These are phyloP conservation scores for Fusarium sp. DNA, from an alignment of 2,329 filamentous ascomycete species.

Conservation along the genomic window DNA sequence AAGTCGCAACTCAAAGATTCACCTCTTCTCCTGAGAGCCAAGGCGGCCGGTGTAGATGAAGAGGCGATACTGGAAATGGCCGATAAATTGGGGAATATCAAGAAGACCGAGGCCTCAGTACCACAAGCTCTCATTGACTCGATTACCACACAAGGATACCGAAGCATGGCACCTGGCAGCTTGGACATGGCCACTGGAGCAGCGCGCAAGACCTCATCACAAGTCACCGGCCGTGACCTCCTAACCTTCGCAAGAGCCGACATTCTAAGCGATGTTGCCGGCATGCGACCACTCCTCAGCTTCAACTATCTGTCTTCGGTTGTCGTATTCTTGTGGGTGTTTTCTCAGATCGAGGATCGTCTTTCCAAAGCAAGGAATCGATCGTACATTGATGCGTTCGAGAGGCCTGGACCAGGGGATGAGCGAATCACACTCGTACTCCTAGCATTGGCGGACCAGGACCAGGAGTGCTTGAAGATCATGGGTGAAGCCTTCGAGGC, in stretches of 20 bases:
- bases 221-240: background rate
- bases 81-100: background rate
- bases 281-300: conserved; percentile 40
- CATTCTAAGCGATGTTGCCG: conserved; percentile 12
- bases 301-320: conserved; percentile 49
- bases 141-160: background rate
- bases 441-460: background rate
- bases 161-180: background rate
- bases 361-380: conserved; percentile 42
- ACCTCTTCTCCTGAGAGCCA: conserved; percentile 40
- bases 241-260: background rate
- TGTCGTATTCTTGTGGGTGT: conserved; percentile 36
- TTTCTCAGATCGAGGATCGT: conserved; percentile 42
- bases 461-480: conserved; percentile 15
- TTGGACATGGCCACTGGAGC: background rate
- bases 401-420: background rate
- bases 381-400: background rate
- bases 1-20: conserved; percentile 43
- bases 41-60: background rate
- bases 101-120: background rate
- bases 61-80: background rate
- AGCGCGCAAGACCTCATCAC: background rate
- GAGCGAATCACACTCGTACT: conserved; percentile 10
- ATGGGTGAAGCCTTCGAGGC: conserved; percentile 8
- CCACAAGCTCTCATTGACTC: background rate